Evolutionary conservation across 2,329 filamentous ascomycete genomes (phyloP).

Genomic region (Penicillium sp.): DNA sequence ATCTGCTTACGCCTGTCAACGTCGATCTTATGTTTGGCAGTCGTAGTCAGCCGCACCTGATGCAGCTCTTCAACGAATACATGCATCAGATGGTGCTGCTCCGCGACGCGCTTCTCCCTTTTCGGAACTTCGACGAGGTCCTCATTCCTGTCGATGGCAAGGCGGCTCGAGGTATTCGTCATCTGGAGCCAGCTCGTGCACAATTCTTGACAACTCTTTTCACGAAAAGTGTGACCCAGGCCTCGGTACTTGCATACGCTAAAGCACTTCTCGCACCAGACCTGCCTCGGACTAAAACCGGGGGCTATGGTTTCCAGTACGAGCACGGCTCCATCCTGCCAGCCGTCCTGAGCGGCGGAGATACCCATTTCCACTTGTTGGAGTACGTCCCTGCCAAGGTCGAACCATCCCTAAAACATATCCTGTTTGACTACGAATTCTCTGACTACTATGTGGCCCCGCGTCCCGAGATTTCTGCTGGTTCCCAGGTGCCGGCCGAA

Average conservation of each 20-base stretch:
- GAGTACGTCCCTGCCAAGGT: constrained; percentile 25
- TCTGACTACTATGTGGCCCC: constrained; percentile 27
- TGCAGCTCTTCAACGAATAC: constrained; percentile 31
- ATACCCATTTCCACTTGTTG: constrained; percentile 22
- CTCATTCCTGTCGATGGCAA: constrained; percentile 20
- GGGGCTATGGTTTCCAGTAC: constrained; percentile 33
- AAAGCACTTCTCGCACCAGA: constrained; percentile 17
- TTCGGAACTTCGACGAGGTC: constrained; percentile 26
- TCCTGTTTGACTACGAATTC: constrained; percentile 25
- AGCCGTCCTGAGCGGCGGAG: constrained; percentile 19
- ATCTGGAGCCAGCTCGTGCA: constrained; percentile 13
- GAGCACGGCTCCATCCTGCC: constrained; percentile 25
- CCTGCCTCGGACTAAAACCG: not conserved
- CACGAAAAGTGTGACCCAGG: constrained; percentile 20
- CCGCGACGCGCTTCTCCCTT: constrained; percentile 25
- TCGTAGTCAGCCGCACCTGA: constrained; percentile 23
- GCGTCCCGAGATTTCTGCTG: constrained; percentile 17
- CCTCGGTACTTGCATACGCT: constrained; percentile 11
- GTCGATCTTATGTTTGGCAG: constrained; percentile 25
- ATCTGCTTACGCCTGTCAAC: constrained; percentile 24
- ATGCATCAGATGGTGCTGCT: constrained; percentile 31
- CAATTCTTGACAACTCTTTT: constrained; percentile 21
- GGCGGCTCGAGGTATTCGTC: constrained; percentile 17
- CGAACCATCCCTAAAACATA: not conserved
- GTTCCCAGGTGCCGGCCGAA: too few relatives aligned